Percentiles rank a stretch among this genome's conserved stretches.
phyloP scores from a whole-genome alignment of 805 yeast species.

The Myxozyma nipponensis region DNA sequence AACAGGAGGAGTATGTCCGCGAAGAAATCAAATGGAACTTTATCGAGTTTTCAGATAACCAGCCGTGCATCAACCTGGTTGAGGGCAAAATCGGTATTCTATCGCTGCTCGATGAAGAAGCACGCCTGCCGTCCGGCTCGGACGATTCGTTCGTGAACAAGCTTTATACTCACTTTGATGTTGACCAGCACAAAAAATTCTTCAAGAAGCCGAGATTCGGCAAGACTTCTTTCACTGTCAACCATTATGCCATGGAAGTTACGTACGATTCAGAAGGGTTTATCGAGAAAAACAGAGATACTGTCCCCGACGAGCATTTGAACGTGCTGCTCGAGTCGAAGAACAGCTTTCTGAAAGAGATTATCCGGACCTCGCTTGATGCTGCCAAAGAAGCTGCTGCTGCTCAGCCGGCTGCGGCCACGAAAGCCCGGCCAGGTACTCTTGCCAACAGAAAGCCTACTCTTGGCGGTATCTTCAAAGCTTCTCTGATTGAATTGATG shows the following conservation, averaged over 20 bases:
- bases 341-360: constrained; percentile 60
- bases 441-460: constrained; percentile 74
- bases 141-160: constrained; percentile 91
- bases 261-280: constrained; percentile 89
- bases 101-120: constrained; percentile 88
- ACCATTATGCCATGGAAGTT: constrained; percentile 94
- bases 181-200: constrained; percentile 48
- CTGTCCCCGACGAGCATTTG: constrained; percentile 92
- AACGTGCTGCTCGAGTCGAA: constrained; percentile 72
- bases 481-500: constrained; percentile 90
- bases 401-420: constrained; percentile 34
- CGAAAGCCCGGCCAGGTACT: constrained; percentile 41
- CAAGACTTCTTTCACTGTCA: constrained; percentile 79
- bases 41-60: constrained; percentile 92
- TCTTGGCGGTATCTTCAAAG: constrained; percentile 88
- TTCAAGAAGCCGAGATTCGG: constrained; percentile 95
- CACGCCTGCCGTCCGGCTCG: constrained; percentile 87
- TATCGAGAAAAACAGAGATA: constrained; percentile 94
- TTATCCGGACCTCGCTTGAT: constrained; percentile 51
- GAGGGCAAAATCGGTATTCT: constrained; percentile 86
- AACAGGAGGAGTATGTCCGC: constrained; percentile 88
- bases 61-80: constrained; percentile 90
- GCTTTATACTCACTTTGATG: constrained; percentile 74
- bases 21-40: constrained; percentile 96
- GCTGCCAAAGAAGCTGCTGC: constrained; percentile 35